These are phyloP conservation scores for Chaetomium cochliodes DNA, from an alignment of 495 filamentous ascomycete species.

Conservation along the genomic window DNA sequence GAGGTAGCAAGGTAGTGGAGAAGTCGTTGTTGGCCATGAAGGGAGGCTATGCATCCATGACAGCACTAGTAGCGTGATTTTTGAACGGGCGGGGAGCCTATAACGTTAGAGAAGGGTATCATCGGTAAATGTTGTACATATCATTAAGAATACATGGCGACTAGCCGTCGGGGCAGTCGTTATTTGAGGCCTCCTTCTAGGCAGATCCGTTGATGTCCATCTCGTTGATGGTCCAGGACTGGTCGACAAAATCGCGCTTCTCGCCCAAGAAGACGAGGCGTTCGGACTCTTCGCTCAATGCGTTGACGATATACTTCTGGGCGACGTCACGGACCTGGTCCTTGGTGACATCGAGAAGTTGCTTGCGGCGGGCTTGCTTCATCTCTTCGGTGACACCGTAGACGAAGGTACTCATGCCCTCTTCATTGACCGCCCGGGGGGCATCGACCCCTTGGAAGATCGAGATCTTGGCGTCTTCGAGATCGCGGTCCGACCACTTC, in stretches of 20 bases:
- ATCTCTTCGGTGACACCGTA: slow-evolving; percentile 84
- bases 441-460: slow-evolving; percentile 97
- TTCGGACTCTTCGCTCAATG: slow-evolving; percentile 51
- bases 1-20: neutral
- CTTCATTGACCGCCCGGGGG: slow-evolving; percentile 79
- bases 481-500: slow-evolving; percentile 78
- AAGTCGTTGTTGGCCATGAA: slow-evolving; percentile 2
- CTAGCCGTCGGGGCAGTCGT: neutral
- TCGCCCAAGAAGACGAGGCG: slow-evolving; percentile 77
- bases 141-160: slow-evolving; percentile 30
- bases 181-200: slow-evolving; percentile 17
- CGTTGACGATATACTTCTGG: slow-evolving; percentile 75
- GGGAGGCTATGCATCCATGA: neutral
- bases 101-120: slow-evolving; percentile 46
- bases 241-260: slow-evolving; percentile 72
- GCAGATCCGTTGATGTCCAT: slow-evolving; percentile 49
- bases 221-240: slow-evolving; percentile 51
- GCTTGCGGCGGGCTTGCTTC: slow-evolving; percentile 81
- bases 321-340: slow-evolving; percentile 78
- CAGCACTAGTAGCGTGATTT: neutral
- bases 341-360: slow-evolving; percentile 81
- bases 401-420: slow-evolving; percentile 83
- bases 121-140: slow-evolving; percentile 41
- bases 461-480: slow-evolving; percentile 93
- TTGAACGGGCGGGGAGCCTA: slow-evolving; percentile 9